Conservation (phyloP, 371 early-diverging fungal species). For the Astathelohania contejeani region DNA sequence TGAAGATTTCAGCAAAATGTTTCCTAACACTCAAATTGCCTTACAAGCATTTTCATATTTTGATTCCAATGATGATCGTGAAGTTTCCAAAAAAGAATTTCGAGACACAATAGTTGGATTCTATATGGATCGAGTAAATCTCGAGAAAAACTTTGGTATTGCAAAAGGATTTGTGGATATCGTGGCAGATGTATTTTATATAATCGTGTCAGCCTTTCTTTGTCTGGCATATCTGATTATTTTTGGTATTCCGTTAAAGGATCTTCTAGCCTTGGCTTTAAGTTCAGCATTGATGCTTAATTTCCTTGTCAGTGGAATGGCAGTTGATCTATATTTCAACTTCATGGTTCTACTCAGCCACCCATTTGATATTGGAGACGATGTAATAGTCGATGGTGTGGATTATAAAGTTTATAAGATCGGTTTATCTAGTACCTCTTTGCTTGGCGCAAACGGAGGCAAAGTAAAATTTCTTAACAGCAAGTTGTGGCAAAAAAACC, state of each 20-base stretch:
- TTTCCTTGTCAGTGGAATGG: conserved; percentile 43
- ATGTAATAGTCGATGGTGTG: conserved; percentile 44
- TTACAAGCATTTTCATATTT: conserved; percentile 48
- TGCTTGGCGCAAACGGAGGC: conserved; percentile 47
- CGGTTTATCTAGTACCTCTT: conserved; percentile 44
- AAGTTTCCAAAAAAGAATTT: conserved; percentile 48
- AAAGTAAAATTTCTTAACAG: conserved; percentile 50
- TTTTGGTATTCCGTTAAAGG: conserved; percentile 41
- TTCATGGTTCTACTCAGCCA: conserved; percentile 49
- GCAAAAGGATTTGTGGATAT: conserved; percentile 41
- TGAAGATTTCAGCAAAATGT: conserved; percentile 47
- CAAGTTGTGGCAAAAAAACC: conserved; percentile 41
- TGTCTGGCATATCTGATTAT: conserved; percentile 43
- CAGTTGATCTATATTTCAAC: conserved; percentile 39
- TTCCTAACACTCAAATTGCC: conserved; percentile 44
- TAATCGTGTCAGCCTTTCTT: conserved; percentile 28
- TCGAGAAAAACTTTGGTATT: conserved; percentile 37
- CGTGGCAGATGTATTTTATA: conserved; percentile 24
- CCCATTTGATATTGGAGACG: conserved; percentile 53
- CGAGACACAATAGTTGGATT: conserved; percentile 45
- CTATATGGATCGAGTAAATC: conserved; percentile 46
- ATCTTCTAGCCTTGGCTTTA: conserved; percentile 45
- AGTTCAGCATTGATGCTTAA: conserved; percentile 47
- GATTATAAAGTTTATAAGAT: conserved; percentile 44
- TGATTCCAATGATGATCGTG: conserved; percentile 33